Conservation (phyloP, 2,329 filamentous ascomycete genomes). For the Akanthomyces muscarius region DNA sequence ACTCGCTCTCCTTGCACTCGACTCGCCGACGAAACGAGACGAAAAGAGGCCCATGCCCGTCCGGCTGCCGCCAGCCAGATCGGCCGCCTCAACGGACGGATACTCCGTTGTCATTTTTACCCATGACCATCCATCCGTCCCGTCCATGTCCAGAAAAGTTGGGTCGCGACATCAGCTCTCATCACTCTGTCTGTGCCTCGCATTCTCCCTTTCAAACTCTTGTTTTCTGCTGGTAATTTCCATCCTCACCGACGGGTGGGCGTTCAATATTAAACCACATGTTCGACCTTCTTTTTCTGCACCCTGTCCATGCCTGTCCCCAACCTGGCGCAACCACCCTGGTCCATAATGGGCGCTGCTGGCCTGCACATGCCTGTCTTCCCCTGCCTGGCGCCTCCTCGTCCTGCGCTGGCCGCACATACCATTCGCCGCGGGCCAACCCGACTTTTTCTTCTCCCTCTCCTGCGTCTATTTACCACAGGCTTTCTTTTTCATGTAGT, state of each 20-base stretch:
- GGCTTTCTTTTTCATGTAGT: too few species aligned
- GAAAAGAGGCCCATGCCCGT: background rate
- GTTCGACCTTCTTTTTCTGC: background rate
- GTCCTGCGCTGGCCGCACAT: slow-evolving; percentile 1
- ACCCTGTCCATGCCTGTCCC: background rate
- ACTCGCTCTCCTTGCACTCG: background rate
- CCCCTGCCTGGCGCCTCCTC: background rate
- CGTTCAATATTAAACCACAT: background rate
- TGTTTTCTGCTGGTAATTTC: background rate
- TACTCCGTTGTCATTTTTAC: background rate
- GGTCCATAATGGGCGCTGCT: background rate
- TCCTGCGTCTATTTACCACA: too few species aligned
- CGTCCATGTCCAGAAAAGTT: background rate
- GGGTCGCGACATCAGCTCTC: background rate
- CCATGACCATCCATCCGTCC: background rate
- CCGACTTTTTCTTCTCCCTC: background rate
- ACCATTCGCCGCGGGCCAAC: background rate
- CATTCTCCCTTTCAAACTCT: background rate
- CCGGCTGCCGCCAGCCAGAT: background rate
- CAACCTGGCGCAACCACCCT: background rate
- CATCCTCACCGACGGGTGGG: background rate
- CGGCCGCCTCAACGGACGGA: background rate
- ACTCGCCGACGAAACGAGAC: slow-evolving; percentile 1
- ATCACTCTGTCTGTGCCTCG: background rate
- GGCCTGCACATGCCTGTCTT: background rate